Percentiles rank a stretch among this genome's conserved stretches.
Evolutionary conservation across 495 filamentous ascomycete species (phyloP).

Genomic region (Lasiosphaeria ovina): DNA sequence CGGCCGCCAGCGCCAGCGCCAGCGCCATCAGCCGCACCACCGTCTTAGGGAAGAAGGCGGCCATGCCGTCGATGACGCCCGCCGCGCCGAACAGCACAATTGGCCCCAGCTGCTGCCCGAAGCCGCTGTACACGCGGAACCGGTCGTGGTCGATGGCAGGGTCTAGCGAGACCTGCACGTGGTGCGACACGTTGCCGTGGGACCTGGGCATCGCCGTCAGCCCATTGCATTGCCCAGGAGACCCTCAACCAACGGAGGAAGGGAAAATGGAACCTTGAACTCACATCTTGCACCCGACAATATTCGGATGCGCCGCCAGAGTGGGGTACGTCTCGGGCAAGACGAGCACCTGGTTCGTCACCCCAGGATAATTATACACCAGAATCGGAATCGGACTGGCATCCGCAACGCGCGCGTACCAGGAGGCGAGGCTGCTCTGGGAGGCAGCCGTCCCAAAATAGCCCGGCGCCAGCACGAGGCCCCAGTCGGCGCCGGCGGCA

Average conservation of each 20-base stretch:
- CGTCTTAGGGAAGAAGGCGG: conserved; percentile 59
- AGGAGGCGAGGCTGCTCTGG: conserved; percentile 51
- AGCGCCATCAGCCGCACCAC: conserved; percentile 55
- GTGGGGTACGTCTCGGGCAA: conserved; percentile 52
- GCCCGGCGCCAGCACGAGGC: conserved; percentile 56
- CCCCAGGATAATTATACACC: conserved; percentile 66
- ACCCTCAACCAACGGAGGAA: not conserved
- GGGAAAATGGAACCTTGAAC: not conserved
- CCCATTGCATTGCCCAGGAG: not conserved
- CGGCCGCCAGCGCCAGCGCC: conserved; percentile 34
- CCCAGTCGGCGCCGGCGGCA: conserved; percentile 62
- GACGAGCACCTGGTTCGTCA: conserved; percentile 59
- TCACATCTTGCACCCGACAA: conserved; percentile 64
- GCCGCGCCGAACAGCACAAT: conserved; percentile 57
- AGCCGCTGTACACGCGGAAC: conserved; percentile 62
- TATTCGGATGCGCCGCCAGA: conserved; percentile 56
- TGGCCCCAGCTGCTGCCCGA: conserved; percentile 65
- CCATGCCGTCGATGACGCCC: conserved; percentile 63
- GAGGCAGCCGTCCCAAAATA: conserved; percentile 52
- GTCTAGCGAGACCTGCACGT: conserved; percentile 56
- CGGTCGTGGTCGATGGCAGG: conserved; percentile 47
- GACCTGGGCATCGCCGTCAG: conserved; percentile 34
- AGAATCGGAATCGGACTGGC: conserved; percentile 53
- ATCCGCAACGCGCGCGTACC: conserved; percentile 55
- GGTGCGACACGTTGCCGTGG: conserved; percentile 61